Evolutionary conservation across 169 alveolate species (phyloP).

Genomic region (Eimeria sp.): DNA sequence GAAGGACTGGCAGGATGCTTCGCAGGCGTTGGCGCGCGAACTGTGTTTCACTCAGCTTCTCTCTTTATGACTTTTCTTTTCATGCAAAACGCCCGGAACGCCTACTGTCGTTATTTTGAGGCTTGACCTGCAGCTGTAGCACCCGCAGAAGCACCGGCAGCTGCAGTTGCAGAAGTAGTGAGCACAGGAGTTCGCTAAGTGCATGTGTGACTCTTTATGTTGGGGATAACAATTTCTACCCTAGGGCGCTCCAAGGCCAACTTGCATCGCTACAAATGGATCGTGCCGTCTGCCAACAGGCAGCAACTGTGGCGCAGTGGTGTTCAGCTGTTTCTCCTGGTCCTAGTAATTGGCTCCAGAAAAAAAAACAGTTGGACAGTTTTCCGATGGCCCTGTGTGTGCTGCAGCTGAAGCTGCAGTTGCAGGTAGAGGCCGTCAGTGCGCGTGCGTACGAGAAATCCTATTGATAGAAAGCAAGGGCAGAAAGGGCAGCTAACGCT

Average conservation of each 20-base stretch:
- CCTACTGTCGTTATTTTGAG: constrained; percentile 35
- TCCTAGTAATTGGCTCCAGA: neutral
- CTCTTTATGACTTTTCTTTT: constrained; percentile 43
- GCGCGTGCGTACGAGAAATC: neutral
- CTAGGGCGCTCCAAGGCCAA: neutral
- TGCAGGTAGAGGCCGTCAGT: neutral
- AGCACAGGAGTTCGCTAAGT: neutral
- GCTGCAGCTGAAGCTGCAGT: neutral
- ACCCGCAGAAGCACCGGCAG: neutral
- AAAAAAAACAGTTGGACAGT: neutral
- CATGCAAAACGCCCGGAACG: constrained; percentile 63
- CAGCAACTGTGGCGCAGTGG: neutral
- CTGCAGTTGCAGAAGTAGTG: neutral
- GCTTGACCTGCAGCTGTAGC: constrained; percentile 9
- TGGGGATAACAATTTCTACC: neutral
- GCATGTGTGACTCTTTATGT: neutral
- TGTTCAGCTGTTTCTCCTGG: neutral
- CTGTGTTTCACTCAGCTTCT: constrained; percentile 18
- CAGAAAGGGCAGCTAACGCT: neutral
- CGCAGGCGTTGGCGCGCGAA: constrained; percentile 64
- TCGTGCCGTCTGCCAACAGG: neutral
- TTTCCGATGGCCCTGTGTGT: neutral
- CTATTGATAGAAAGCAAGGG: neutral
- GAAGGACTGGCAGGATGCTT: constrained; percentile 58
- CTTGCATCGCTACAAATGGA: neutral